Percentiles rank a stretch among this genome's conserved stretches.
phyloP scores from a whole-genome alignment of 1,139 yeast genomes.

The Taphrina flavorubra region DNA sequence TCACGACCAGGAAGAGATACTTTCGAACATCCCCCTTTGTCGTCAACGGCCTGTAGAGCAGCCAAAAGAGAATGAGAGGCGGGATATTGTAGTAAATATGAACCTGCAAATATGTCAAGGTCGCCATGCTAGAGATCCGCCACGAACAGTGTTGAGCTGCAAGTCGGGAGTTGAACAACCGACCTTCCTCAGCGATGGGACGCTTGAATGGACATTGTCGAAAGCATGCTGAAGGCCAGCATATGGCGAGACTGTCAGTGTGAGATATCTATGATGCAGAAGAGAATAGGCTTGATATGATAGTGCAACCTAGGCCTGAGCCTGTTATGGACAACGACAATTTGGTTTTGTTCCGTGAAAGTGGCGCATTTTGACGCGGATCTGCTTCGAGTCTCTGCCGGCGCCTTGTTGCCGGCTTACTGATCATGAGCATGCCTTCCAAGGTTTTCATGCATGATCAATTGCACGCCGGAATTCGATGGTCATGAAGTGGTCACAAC shows the following conservation, averaged over 20 bases:
- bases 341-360: background rate
- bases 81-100: conserved; percentile 38
- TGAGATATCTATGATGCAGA: background rate
- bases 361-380: background rate
- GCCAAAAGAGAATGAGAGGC: conserved; percentile 27
- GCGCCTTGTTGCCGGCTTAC: no score
- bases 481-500: no score
- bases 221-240: background rate
- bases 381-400: background rate
- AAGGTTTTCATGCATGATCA: no score
- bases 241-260: background rate
- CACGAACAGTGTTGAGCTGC: no score
- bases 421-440: no score
- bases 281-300: no score
- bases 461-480: no score
- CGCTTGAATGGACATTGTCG: background rate
- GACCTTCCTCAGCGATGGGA: background rate
- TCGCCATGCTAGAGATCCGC: background rate
- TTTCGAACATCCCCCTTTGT: conserved; percentile 32
- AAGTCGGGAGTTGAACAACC: no score
- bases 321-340: background rate
- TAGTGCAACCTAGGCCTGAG: no score
- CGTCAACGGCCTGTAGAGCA: conserved; percentile 33
- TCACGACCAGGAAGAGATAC: conserved; percentile 29
- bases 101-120: conserved; percentile 37